Evolutionary conservation across 2,329 filamentous ascomycete species (phyloP).

Genomic region (Curvularia lunata): DNA sequence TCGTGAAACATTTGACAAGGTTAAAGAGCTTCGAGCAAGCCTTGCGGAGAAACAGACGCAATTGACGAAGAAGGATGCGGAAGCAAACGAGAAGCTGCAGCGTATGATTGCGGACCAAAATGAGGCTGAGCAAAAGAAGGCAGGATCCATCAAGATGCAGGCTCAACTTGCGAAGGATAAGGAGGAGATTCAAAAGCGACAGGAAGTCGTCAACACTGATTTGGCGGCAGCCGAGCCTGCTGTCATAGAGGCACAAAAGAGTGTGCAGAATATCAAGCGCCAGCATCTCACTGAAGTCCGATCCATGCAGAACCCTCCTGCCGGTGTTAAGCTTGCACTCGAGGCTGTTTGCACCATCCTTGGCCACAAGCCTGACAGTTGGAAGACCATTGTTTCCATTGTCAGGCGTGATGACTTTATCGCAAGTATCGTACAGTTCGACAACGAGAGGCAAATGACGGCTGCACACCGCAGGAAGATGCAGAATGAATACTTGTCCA

Average conservation of each 20-base stretch:
- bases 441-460: conserved; percentile 96
- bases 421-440: conserved; percentile 94
- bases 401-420: conserved; percentile 96
- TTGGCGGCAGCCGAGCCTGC: conserved; percentile 91
- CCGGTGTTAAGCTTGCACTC: conserved; percentile 87
- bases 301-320: conserved; percentile 92
- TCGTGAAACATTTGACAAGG: conserved; percentile 95
- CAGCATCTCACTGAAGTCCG: conserved; percentile 97
- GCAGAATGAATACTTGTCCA: conserved; percentile 88
- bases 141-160: conserved; percentile 87
- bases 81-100: conserved; percentile 96
- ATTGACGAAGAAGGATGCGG: conserved; percentile 88
- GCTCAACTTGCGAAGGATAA: conserved; percentile 87
- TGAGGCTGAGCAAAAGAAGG: conserved; percentile 90
- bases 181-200: conserved; percentile 80
- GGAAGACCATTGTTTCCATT: conserved; percentile 89
- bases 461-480: conserved; percentile 81
- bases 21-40: conserved; percentile 87
- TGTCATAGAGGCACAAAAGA: conserved; percentile 89
- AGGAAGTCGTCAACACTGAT: conserved; percentile 84
- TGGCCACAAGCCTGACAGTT: conserved; percentile 86
- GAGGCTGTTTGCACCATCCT: conserved; percentile 96
- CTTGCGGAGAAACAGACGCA: conserved; percentile 94
- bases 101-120: conserved; percentile 96
- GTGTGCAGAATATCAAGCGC: conserved; percentile 97